Evolutionary conservation across 1,284 basidiomycete genomes (phyloP), one percentile per base, ranked within the genome.

Genomic region (Veloporphyrellus conicus): DNA sequence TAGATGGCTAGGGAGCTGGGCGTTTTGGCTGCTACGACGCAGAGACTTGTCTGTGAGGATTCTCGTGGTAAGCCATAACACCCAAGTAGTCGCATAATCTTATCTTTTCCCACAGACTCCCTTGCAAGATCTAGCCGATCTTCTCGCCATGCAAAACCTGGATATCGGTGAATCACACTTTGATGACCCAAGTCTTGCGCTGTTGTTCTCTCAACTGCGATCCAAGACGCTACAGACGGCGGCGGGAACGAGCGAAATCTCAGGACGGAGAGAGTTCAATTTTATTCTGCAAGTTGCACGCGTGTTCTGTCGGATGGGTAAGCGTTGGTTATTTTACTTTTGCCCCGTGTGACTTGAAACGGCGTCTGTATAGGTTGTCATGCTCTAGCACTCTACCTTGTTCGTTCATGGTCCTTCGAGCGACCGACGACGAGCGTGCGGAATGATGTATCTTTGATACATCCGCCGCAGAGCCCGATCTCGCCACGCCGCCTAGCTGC

Each of bases 1-100:
- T 66, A 78, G 95, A 29, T 98, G 90, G 87, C 72, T 98, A n/a
- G 90, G 82, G n/a, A 91, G 87, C 52, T 99, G 94, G 95, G 90
- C 90, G 4, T 93, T 97, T 66, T 96, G 93, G 91, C 73, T 91
- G 53, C 72, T 98, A 23, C 82, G 84, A 54, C 75, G 90, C 28
- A 76, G 89, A 41, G 93, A 97, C 67, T 64, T 96, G 12, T 85
- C 93, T 2, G 89, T 96, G 16, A 79, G 87, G 38, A 83, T 92
- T 39, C 74, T 95, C 16, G 68, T 94, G 54, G 90, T 91, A 62
- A 61, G 81, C 62, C 18, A 47, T 18, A 34, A 52, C 7, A 10
- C 34, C 15, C 20, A 15, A 29, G 11, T 37, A 23, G 38, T 47
- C 12, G 31, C 31, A 18, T 34, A 34, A 25, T 43, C 29, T 15